A percentile compares a stretch with the other conserved stretches of the same genome.
Conservation (phyloP, 2,329 filamentous ascomycete species). For the Ascochyta lentis region DNA sequence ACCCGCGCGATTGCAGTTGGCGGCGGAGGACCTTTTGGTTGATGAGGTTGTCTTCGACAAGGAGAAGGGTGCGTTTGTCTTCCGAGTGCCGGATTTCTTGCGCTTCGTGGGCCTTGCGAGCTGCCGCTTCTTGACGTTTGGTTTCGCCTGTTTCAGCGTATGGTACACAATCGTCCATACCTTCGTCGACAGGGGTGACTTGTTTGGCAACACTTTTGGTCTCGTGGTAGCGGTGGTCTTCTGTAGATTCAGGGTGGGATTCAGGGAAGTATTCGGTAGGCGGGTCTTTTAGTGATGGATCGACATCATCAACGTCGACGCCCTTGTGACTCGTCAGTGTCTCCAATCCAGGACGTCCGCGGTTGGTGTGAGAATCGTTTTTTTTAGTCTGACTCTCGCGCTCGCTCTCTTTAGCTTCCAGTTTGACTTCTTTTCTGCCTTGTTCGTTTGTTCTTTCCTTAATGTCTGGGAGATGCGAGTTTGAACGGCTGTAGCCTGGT, state of each 20-base stretch:
- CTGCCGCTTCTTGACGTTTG: slow-evolving; percentile 27
- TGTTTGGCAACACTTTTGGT: slow-evolving; percentile 27
- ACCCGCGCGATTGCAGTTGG: slow-evolving; percentile 54
- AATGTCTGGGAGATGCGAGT: slow-evolving; percentile 37
- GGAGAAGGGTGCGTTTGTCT: slow-evolving; percentile 40
- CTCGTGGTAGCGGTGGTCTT: slow-evolving; percentile 32
- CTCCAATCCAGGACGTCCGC: background rate
- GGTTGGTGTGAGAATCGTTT: background rate
- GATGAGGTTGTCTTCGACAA: slow-evolving; percentile 59
- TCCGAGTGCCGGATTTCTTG: slow-evolving; percentile 30
- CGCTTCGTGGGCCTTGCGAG: slow-evolving; percentile 24
- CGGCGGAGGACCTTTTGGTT: slow-evolving; percentile 58
- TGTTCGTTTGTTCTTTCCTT: slow-evolving; percentile 29
- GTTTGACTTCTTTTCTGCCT: slow-evolving; percentile 6
- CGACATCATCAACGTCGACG: slow-evolving; percentile 24
- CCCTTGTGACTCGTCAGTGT: slow-evolving; percentile 30
- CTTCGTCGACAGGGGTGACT: slow-evolving; percentile 12
- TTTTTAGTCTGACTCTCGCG: background rate
- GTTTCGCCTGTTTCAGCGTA: slow-evolving; percentile 35
- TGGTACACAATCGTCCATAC: slow-evolving; percentile 6
- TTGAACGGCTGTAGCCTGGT: slow-evolving; percentile 36
- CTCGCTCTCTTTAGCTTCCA: slow-evolving; percentile 6
- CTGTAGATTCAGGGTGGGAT: slow-evolving; percentile 30
- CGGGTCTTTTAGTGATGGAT: slow-evolving; percentile 38
- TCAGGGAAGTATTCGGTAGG: slow-evolving; percentile 40